Evolutionary conservation across 2,329 filamentous ascomycete genomes (phyloP).

Genomic region (Colletotrichum sp.): DNA sequence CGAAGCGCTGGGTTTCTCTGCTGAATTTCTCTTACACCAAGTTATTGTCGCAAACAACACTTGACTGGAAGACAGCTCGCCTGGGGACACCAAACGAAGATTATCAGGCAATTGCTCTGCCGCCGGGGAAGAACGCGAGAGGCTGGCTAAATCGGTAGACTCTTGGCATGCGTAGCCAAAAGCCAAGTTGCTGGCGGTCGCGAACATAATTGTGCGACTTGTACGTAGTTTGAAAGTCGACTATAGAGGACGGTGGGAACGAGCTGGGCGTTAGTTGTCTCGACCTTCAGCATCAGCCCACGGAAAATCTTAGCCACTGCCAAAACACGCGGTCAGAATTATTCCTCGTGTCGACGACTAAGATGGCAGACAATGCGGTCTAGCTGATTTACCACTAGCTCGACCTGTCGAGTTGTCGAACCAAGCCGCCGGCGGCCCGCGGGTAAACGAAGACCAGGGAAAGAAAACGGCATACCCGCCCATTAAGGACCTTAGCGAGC

Average conservation of each 20-base stretch:
- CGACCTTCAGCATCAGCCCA: neutral
- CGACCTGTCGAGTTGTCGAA: neutral
- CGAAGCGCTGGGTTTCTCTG: conserved; percentile 11
- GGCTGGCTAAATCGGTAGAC: neutral
- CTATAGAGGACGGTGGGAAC: neutral
- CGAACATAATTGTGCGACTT: neutral
- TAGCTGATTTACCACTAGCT: neutral
- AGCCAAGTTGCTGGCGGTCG: neutral
- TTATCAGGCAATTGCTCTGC: neutral
- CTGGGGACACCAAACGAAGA: neutral
- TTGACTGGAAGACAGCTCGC: neutral
- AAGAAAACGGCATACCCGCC: neutral
- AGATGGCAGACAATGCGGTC: neutral
- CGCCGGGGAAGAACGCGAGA: neutral
- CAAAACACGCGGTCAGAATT: neutral
- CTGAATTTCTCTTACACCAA: conserved; percentile 21
- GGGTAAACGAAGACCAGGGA: neutral
- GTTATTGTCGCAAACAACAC: conserved; percentile 3
- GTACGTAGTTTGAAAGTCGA: neutral
- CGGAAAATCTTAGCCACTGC: neutral
- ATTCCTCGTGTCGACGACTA: neutral
- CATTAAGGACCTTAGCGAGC: neutral
- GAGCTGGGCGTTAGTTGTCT: neutral
- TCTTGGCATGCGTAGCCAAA: neutral
- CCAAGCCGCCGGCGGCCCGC: neutral